Evolutionary conservation across 768 basidiomycete genomes (phyloP), one percentile per base, ranked within the genome.

Genomic region (Galerina sulciceps): DNA sequence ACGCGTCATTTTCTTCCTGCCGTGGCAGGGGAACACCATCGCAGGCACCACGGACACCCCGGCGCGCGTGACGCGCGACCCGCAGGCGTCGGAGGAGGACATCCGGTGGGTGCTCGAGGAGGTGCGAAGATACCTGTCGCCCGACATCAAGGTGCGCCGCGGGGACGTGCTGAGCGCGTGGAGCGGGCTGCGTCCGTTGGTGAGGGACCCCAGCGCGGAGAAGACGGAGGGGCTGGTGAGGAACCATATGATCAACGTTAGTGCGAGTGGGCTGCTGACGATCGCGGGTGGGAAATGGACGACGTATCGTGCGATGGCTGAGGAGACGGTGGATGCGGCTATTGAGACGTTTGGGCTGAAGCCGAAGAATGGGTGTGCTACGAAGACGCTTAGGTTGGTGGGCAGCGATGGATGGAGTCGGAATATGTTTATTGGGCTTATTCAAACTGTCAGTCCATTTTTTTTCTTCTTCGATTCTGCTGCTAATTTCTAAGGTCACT

Each of bases 201-300:
- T 99, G 38, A 79, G 90, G 52, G 89, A 97, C 68, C 93, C 92
- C 1, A 75, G 71, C 6, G 82, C 75, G 48, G 72, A 71, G 49
- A 88, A 85, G 36, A 97, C 96, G 15, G 88, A 96, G 74, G 90
- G 89, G 0, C 77, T 99, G 52, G 96, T 99, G 18, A 77, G 96
- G 68, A 98, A 90, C 70, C 96, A 99, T 76, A 84, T 99, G 83
- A 91, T 97, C 63, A 83, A 94, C 69, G 86, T 94, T 35, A 86
- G 84, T 41, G 81, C 84, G 46, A 86, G 86, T 60, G 94, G 95
- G 15, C 77, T 99, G 65, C 75, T 99, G 59, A 98, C 96, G 26
- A 94, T 98, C 66, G 94, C 93, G 2, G 96, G 96, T 15, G 96
- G 96, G 4, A 99, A 99, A 75, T 99, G 96, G 96, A 99, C 96